Evolutionary conservation across 192 early-diverging fungal species (phyloP).

Genomic region (Blastocladiella britannica): DNA sequence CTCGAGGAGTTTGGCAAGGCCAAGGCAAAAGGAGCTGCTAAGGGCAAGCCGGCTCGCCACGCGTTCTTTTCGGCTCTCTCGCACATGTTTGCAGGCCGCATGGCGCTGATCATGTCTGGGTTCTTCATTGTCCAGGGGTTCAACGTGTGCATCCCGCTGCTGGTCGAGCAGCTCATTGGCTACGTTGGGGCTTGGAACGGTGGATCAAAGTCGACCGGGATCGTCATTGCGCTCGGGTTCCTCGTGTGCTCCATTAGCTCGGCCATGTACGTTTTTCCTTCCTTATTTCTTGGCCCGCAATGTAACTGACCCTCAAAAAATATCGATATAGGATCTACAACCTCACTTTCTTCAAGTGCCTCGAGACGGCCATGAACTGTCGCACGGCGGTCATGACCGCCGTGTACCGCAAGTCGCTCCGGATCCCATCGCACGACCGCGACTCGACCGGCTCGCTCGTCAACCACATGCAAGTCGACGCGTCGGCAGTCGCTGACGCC

Average conservation of each 20-base stretch:
- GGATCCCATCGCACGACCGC: conserved; percentile 19
- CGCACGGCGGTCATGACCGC: conserved; percentile 26
- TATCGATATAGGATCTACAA: too few relatives aligned
- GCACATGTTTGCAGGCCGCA: not conserved
- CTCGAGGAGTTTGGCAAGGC: conserved; percentile 1
- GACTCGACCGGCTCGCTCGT: conserved; percentile 10
- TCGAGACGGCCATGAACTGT: conserved; percentile 16
- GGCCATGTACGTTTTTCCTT: too few relatives aligned
- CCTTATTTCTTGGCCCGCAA: too few relatives aligned
- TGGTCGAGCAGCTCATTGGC: not conserved
- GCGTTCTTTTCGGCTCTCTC: not conserved
- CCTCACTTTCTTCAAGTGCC: conserved; percentile 27
- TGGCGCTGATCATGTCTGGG: conserved; percentile 6
- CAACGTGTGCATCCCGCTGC: not conserved
- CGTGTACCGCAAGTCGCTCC: conserved; percentile 34
- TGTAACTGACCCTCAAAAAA: too few relatives aligned
- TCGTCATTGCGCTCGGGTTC: conserved; percentile 6
- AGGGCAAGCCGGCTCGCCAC: not conserved
- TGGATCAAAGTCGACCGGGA: not conserved
- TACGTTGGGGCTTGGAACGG: not conserved
- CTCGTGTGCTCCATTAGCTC: conserved; percentile 19
- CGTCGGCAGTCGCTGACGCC: conserved; percentile 8
- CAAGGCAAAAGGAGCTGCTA: too few relatives aligned
- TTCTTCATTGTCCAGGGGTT: not conserved
- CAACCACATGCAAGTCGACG: conserved; percentile 14